These are phyloP conservation scores for Chaetoceros muelleri DNA, from an alignment of 108 stramenopile species.

Conservation along the genomic window DNA sequence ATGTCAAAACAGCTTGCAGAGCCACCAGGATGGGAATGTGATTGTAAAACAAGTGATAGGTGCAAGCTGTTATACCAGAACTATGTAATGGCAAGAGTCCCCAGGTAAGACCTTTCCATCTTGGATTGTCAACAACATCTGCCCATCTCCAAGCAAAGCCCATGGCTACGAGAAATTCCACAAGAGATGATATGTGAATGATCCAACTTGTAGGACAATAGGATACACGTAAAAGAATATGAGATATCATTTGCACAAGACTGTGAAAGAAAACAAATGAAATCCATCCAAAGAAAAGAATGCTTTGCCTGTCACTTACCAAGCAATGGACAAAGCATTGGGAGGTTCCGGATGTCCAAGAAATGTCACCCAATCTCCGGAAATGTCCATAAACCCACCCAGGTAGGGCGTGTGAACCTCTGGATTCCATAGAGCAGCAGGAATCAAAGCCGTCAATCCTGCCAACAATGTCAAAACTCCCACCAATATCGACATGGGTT, in stretches of 20 bases:
- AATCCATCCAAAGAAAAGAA: background rate
- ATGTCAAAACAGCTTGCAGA: constrained; percentile 73
- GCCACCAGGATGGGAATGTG: constrained; percentile 72
- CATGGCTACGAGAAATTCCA: constrained; percentile 89
- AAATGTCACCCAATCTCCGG: constrained; percentile 6
- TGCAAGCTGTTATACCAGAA: constrained; percentile 86
- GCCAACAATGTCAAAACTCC: constrained; percentile 41
- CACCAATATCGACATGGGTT: constrained; percentile 61
- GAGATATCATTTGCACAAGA: background rate
- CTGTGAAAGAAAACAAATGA: background rate
- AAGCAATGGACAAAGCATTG: constrained; percentile 46
- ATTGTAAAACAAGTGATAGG: constrained; percentile 91
- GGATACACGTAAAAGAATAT: background rate
- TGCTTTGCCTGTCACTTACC: constrained; percentile 4
- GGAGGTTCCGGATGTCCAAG: constrained; percentile 52
- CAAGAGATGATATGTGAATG: constrained; percentile 77
- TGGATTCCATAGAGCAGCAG: constrained; percentile 35
- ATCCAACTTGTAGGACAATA: constrained; percentile 53
- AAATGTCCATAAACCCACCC: constrained; percentile 58
- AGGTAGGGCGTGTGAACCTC: constrained; percentile 66
- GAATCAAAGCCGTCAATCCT: constrained; percentile 44
- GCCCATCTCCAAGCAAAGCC: constrained; percentile 78
- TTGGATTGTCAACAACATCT: constrained; percentile 44
- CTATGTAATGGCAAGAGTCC: constrained; percentile 83
- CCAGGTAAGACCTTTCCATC: constrained; percentile 90